Base-by-base conservation (phyloP, 1,139 yeast species). In the Kurtzmaniella natalensis region DNA sequence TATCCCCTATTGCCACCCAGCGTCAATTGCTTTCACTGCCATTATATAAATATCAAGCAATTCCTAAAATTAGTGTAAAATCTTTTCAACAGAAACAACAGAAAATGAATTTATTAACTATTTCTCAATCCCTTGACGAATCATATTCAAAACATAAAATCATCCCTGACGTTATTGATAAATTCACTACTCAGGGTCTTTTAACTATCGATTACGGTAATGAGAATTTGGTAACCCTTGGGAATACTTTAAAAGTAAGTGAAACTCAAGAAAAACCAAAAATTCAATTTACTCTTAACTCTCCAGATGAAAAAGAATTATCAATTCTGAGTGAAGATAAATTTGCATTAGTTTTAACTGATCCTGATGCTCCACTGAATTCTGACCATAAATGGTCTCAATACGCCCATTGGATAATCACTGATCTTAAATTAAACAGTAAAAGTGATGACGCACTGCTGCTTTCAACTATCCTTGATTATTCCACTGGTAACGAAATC, bases 341-440 rank as follows among this genome's bases (percentile, higher is more conserved):
- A 34, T 86, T 82, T 59, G 78, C 92, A 3, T 61, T 88, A 44
- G 84, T 84, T 3, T 48, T 88, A 46, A 88, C 96, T 3, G 96
- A 88, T 55, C 96, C 96, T 1, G 96, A 88, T 64, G 96, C 96
- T 7, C 96, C 96, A 13, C 76, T 89, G 3, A 72, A 78, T 44
- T 68, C 72, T 1, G 96, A 88, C 54, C 78, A 82, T 48, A 84
- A 80, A 52, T 87, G 94, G 94, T 81, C 94, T 7, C 95, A 88
- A 57, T 87, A 69, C 56, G 79, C 83, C 36, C 96, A 88, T 61
- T 86, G 77, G 71, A 64, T 88, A 26, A 72, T 75, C 22, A 61
- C 83, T 5, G 87, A 84, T 44, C 72, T 88, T 53, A 61, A 67
- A 39, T 64, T 78, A 47, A 61, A 64, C 38, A 55, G 59, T 27